Evolutionary conservation across 768 basidiomycete species (phyloP), one percentile per base, ranked within the genome.

Genomic region (Xanthoconium stramineum): DNA sequence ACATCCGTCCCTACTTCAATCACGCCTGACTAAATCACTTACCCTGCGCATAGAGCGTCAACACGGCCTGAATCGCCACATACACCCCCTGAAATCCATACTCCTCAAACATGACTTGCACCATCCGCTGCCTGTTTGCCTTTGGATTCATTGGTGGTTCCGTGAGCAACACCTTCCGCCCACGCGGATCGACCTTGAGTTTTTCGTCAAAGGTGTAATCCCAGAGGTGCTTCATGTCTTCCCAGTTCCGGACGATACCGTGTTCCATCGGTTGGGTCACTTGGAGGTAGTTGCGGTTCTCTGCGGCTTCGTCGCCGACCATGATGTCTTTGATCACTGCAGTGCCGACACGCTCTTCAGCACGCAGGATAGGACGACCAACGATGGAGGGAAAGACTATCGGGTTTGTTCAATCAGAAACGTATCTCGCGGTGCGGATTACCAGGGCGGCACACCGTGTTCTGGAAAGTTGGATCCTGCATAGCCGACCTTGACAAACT

Each of bases 101-200:
- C 60, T 96, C 91, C 76, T 99, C 97, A 69, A 99, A 98, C 97
- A 99, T 99, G 67, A 98, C 92, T 72, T 98, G 89, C 54, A 86
- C 89, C 94, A 99, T 98, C 71, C 82, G 78, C 72, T 94, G 87
- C 65, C 97, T 74, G 74, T 99, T 98, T 60, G 75, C 87, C 69
- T 87, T 92, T 4, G 97, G 97, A 74, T 99, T 98, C 97, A 98
- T 98, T 30, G 97, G 97, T 15, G 97, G 97, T 73, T 99, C 97
- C 0, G 97, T 99, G 65, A 99, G 80, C 58, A 99, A 74, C 38
- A 99, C 82, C 75, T 98, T 99, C 58, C 83, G 79, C 0, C 93
- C 97, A 28, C 78, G 77, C 42, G 95, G 87, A 66, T 98, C 88
- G 60, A 98, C 79, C 67, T 85, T 82, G 62, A 99, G 83, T 76